Conservation (phyloP, 2,329 filamentous ascomycete species). For the Pseudogymnoascus sp. region DNA sequence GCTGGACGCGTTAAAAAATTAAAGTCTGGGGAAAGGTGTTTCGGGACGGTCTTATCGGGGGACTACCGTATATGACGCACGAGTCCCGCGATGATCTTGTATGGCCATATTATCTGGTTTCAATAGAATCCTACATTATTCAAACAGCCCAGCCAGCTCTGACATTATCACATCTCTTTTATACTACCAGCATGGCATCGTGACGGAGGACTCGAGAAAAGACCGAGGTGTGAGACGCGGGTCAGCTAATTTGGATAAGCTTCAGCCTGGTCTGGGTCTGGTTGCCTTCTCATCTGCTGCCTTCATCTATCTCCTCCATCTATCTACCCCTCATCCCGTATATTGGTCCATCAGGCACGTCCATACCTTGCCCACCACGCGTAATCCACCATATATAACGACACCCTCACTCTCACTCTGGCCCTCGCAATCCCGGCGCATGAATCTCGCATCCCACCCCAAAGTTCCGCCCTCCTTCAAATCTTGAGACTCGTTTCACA, state of each 20-base stretch:
- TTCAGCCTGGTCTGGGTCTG: not conserved
- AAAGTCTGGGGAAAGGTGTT: not conserved
- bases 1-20: not conserved
- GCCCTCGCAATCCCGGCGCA: not conserved
- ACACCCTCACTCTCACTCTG: not conserved
- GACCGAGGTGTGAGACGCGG: not conserved
- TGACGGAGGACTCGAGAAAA: not conserved
- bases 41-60: not conserved
- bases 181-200: not conserved
- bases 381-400: not conserved
- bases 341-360: not conserved
- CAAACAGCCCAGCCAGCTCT: not conserved
- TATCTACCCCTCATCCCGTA: not conserved
- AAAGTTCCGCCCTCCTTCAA: not conserved
- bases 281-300: not conserved
- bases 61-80: constrained; percentile 5
- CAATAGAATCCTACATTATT: not conserved
- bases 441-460: not conserved
- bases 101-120: not conserved
- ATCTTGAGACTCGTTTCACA: not conserved
- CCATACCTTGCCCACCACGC: not conserved
- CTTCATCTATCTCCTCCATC: not conserved
- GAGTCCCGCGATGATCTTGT: not conserved
- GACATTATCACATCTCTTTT: not conserved
- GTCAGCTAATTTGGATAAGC: not conserved